Conservation (phyloP, 2,329 filamentous ascomycete genomes). For the Phoma sp. region DNA sequence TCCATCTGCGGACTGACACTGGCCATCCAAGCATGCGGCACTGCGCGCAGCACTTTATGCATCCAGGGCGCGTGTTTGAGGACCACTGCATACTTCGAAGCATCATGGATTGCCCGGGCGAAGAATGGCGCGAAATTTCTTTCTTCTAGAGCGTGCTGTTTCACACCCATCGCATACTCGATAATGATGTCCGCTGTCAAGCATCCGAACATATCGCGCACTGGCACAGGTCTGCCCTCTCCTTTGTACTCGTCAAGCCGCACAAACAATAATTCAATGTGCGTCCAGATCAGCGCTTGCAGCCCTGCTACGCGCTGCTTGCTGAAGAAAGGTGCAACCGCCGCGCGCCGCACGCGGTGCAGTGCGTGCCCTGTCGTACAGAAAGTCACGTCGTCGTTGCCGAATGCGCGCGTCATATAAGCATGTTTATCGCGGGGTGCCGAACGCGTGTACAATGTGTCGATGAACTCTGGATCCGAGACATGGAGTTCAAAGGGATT, state of each 20-base stretch:
- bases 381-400: background rate
- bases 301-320: conserved; percentile 1
- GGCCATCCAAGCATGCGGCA: conserved; percentile 1
- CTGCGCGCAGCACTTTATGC: background rate
- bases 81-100: background rate
- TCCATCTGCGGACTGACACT: background rate
- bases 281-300: conserved; percentile 6
- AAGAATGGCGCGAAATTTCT: conserved; percentile 1
- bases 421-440: conserved; percentile 3
- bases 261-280: conserved; percentile 1
- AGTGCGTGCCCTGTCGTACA: background rate
- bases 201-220: background rate
- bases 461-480: conserved; percentile 29
- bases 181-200: conserved; percentile 6
- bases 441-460: conserved; percentile 29
- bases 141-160: conserved; percentile 1
- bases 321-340: conserved; percentile 9
- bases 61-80: conserved; percentile 1
- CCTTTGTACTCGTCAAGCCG: background rate
- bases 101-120: conserved; percentile 1
- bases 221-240: background rate
- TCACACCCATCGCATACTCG: conserved; percentile 2
- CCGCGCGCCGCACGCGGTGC: conserved; percentile 6
- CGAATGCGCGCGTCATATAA: background rate
- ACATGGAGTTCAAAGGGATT: conserved; percentile 36